These are phyloP conservation scores for Medicago lupulina DNA, from an alignment of 306 rosid genomes.

Conservation along the genomic window DNA sequence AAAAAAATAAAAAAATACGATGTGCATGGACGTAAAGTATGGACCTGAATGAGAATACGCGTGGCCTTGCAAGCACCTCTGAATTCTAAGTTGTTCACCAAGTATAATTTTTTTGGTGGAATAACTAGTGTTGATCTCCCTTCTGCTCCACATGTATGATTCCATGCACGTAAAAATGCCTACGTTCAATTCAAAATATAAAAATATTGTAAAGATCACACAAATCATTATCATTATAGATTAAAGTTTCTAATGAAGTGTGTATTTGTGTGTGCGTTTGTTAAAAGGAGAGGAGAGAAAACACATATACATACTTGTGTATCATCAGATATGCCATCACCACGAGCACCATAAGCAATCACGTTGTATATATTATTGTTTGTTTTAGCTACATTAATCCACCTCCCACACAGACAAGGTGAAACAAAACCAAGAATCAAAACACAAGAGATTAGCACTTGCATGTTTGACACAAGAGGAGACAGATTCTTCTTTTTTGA, in stretches of 20 bases:
- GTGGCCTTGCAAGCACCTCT: background rate
- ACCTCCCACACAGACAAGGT: background rate
- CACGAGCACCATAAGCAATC: background rate
- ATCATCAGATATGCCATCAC: background rate
- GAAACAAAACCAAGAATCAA: background rate
- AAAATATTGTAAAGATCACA: background rate
- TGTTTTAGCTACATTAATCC: background rate
- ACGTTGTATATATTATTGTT: background rate
- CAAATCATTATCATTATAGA: background rate
- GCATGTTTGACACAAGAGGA: background rate
- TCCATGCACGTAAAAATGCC: slow-evolving; percentile 44
- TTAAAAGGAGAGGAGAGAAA: background rate
- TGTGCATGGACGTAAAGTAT: background rate
- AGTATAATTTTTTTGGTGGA: slow-evolving; percentile 9
- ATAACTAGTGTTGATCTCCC: slow-evolving; percentile 36
- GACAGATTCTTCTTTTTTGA: too few species aligned
- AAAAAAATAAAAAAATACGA: too few species aligned
- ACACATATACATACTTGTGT: background rate
- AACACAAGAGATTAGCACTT: background rate
- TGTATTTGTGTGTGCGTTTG: too few species aligned
- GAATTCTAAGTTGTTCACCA: background rate
- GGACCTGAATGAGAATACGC: background rate
- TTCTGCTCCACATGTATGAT: slow-evolving; percentile 2
- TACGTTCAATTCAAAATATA: background rate
- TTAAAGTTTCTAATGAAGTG: background rate